Conservation (phyloP, 2,329 filamentous ascomycete genomes). For the Alternaria longipes region DNA sequence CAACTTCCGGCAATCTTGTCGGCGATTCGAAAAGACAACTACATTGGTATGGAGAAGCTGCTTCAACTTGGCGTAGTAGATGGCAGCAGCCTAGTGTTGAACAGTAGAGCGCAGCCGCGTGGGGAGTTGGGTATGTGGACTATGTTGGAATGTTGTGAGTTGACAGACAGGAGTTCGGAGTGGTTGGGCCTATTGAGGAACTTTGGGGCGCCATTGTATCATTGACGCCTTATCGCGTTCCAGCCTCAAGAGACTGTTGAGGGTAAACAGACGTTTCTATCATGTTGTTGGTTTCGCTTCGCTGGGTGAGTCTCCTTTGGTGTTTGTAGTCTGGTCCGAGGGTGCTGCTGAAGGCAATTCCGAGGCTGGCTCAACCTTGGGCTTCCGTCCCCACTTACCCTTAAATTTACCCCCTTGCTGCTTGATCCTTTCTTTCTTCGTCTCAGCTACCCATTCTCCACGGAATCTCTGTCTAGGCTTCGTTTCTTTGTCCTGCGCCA, state of each 20-base stretch:
- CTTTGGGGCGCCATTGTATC: conserved; percentile 27
- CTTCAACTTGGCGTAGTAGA: conserved; percentile 23
- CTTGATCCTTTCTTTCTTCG: conserved; percentile 40
- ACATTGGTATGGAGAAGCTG: conserved; percentile 24
- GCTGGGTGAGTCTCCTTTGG: background rate
- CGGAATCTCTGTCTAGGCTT: conserved; percentile 39
- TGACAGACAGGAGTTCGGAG: conserved; percentile 27
- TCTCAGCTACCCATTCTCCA: conserved; percentile 39
- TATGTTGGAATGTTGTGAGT: conserved; percentile 31
- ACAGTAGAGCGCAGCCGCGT: conserved; percentile 27
- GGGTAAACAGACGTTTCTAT: background rate
- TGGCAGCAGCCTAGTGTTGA: conserved; percentile 25
- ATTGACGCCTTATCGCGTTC: conserved; percentile 2
- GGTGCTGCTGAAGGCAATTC: background rate
- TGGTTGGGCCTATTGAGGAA: conserved; percentile 31
- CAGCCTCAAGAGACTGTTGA: background rate
- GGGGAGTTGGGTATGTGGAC: conserved; percentile 29
- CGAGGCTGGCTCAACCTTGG: background rate
- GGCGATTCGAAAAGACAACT: conserved; percentile 31
- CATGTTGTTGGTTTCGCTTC: background rate
- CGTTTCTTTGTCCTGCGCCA: conserved; percentile 19
- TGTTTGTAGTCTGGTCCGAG: background rate
- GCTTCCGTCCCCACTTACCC: conserved; percentile 36
- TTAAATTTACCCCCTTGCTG: conserved; percentile 42
- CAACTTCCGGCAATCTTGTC: conserved; percentile 27